Evolutionary conservation across 1,139 yeast species (phyloP).

Genomic region (Hanseniaspora uvarum): DNA sequence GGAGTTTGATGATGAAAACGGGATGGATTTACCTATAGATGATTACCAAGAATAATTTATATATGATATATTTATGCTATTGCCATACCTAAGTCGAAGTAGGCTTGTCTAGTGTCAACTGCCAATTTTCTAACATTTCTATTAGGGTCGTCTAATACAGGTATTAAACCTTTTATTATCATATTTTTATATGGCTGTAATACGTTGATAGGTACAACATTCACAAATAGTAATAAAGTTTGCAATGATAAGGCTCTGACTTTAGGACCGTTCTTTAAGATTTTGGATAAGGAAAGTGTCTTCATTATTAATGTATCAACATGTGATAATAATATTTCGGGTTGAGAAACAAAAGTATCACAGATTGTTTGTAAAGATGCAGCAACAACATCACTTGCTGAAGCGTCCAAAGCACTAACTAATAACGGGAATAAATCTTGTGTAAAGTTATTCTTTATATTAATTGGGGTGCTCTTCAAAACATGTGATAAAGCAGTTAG

Average conservation of each 20-base stretch:
- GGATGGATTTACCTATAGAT: constrained; percentile 10
- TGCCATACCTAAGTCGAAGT: constrained; percentile 44
- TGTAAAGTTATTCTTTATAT: constrained; percentile 53
- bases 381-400: constrained; percentile 41
- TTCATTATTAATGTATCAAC: constrained; percentile 49
- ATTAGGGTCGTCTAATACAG: constrained; percentile 60
- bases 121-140: constrained; percentile 67
- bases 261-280: constrained; percentile 30
- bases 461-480: constrained; percentile 53
- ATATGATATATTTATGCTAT: constrained; percentile 18
- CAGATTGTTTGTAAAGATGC: constrained; percentile 51
- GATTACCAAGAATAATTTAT: constrained; percentile 9
- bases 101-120: constrained; percentile 67
- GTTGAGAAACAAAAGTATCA: constrained; percentile 45
- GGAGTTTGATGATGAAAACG: constrained; percentile 22
- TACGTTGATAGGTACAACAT: constrained; percentile 34
- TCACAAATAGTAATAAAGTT: constrained; percentile 44
- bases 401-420: constrained; percentile 50
- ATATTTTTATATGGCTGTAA: constrained; percentile 44
- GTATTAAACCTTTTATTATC: constrained; percentile 42
- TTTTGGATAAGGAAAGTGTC: constrained; percentile 36
- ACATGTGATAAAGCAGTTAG: constrained; percentile 59
- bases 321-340: constrained; percentile 43
- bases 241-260: constrained; percentile 51
- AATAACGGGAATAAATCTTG: constrained; percentile 58